Evolutionary conservation across 768 basidiomycete genomes (phyloP).

Genomic region (Boletus reticulatus): DNA sequence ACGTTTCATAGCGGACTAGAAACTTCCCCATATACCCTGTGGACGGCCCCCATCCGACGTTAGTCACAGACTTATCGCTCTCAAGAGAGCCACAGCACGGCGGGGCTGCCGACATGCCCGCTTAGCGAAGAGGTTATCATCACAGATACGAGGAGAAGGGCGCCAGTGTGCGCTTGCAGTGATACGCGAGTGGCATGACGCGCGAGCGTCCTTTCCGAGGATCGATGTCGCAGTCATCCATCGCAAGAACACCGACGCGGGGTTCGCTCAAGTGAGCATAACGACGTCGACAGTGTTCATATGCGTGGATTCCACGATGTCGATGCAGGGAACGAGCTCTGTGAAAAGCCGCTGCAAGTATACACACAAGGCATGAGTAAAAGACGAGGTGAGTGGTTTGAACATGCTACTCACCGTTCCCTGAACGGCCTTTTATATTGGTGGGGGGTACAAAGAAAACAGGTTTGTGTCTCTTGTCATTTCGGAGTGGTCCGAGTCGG

Average conservation of each 20-base stretch:
- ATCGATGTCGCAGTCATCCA: constrained; percentile 76
- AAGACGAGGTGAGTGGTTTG: constrained; percentile 2
- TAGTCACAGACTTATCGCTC: no score
- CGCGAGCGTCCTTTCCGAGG: constrained; percentile 30
- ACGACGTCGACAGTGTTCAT: constrained; percentile 25
- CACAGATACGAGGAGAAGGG: not conserved
- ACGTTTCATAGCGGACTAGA: not conserved
- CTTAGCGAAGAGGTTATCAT: not conserved
- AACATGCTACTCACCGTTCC: constrained; percentile 11
- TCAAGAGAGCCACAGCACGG: no score
- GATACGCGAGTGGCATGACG: constrained; percentile 11
- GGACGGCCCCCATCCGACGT: no score
- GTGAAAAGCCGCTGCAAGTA: constrained; percentile 9
- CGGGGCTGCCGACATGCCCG: not conserved
- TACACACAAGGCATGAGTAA: constrained; percentile 1
- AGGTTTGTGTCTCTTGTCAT: not conserved
- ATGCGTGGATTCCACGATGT: constrained; percentile 29
- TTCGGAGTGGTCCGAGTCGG: not conserved
- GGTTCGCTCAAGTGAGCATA: constrained; percentile 26
- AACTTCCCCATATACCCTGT: no score
- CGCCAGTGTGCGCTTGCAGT: not conserved
- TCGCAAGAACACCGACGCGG: constrained; percentile 55
- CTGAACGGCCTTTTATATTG: constrained; percentile 16
- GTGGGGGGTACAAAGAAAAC: not conserved
- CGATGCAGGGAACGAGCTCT: constrained; percentile 34